Percentiles rank a stretch among this genome's conserved stretches.
These are phyloP conservation scores for Claviceps sp. DNA, from an alignment of 2,329 filamentous ascomycete species.

Conservation along the genomic window DNA sequence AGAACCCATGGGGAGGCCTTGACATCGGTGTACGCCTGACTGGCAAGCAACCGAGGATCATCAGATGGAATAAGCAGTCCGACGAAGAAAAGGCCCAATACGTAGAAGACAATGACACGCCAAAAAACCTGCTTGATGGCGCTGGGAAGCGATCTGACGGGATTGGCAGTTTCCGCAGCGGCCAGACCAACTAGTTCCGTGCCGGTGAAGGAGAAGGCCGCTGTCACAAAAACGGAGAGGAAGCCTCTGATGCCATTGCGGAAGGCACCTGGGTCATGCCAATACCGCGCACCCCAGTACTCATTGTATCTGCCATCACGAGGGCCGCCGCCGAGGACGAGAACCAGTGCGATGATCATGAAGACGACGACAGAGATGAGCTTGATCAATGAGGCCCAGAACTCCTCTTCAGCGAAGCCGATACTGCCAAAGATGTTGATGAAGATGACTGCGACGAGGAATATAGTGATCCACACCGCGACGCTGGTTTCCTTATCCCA, in stretches of 20 bases:
- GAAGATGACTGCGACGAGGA: slow-evolving; percentile 33
- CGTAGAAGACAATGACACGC: slow-evolving; percentile 38
- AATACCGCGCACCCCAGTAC: slow-evolving; percentile 30
- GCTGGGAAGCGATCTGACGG: slow-evolving; percentile 57
- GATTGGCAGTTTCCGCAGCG: slow-evolving; percentile 54
- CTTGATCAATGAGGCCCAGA: slow-evolving; percentile 41
- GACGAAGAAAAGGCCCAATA: slow-evolving; percentile 34
- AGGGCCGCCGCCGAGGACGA: slow-evolving; percentile 45
- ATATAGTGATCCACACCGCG: slow-evolving; percentile 40
- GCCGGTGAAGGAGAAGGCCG: slow-evolving; percentile 54
- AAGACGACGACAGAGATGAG: slow-evolving; percentile 44
- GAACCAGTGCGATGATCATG: slow-evolving; percentile 45
- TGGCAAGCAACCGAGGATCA: slow-evolving; percentile 30
- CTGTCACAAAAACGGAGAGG: slow-evolving; percentile 55
- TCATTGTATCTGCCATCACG: slow-evolving; percentile 24
- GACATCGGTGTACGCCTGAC: slow-evolving; percentile 28
- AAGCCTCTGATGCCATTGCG: slow-evolving; percentile 58
- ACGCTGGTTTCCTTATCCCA: slow-evolving; percentile 34
- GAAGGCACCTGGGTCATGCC: slow-evolving; percentile 38
- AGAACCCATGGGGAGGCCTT: slow-evolving; percentile 37
- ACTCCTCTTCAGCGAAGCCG: slow-evolving; percentile 42
- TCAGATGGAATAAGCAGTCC: slow-evolving; percentile 30
- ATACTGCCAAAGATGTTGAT: slow-evolving; percentile 43
- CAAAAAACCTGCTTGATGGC: slow-evolving; percentile 63
- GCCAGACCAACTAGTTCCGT: slow-evolving; percentile 58